Base-by-base conservation (phyloP, 176 grass and related monocot species). In the Saccharum officinarum region DNA sequence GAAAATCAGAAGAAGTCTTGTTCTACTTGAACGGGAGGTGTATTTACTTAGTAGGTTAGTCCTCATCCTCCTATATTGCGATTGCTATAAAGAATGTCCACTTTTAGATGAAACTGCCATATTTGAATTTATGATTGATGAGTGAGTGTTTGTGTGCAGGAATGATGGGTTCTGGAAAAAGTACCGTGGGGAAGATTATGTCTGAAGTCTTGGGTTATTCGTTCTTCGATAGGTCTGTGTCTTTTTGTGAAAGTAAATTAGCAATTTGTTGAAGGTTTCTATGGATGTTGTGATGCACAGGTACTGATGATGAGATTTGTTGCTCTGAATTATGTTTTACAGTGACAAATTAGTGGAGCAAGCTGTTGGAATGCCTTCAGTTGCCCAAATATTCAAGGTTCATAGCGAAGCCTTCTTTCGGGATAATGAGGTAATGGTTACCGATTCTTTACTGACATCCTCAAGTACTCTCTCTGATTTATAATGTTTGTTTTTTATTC, bases 131-230 rank as follows among this genome's bases (percentile, higher is more conserved):
- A 1, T 20, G 9, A 81, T 57, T 87, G 74, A 84, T 46, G 26
- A 68, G 10, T 69, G 10, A 81, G 31, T 72, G 16, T 14, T 36
- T 82, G 34, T 89, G 44, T 45, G 69, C 84, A 99, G 97, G 97
- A 77, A 94, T 99, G 93, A 99, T 99, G 97, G 97, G 97, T 57
- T 99, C 97, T 72, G 97, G 97, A 23, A 99, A 99, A 86, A 99
- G 88, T 59, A 99, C 97, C 12, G 94, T 99, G 37, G 97, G 94
- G 17, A 99, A 99, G 86, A 99, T 99, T 7, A 85, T 99, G 60
- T 65, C 93, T 30, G 97, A 99, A 92, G 97, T 94, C 75, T 84
- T 99, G 71, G 86, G 92, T 82, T 99, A 99, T 82, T 96, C 97
- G 20, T 95, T 92, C 62, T 96, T 99, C 80, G 97, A 99, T 70